phyloP scores from a whole-genome alignment of 148 eudicot species.

The Chenopodium berlandieri region DNA sequence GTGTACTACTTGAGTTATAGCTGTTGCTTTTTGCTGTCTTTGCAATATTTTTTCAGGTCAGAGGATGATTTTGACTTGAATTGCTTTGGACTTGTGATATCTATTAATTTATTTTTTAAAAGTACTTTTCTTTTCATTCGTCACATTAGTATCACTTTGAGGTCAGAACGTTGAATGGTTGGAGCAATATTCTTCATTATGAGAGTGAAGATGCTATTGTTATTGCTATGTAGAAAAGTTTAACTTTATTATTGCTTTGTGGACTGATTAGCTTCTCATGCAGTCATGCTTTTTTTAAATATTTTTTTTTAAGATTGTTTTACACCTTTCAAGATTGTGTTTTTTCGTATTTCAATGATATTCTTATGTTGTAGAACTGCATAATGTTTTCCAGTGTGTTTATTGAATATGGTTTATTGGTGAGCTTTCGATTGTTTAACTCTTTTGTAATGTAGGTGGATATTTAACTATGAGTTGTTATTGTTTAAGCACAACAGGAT shows the following conservation, averaged over 20 bases:
- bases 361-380: background rate
- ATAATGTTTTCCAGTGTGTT: background rate
- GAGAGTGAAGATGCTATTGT: background rate
- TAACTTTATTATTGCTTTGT: background rate
- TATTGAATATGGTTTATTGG: background rate
- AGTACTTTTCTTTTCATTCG: background rate
- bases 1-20: background rate
- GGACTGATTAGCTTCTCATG: background rate
- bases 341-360: background rate
- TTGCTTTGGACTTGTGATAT: background rate
- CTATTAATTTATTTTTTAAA: background rate
- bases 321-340: background rate
- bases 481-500: constrained; percentile 47
- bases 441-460: background rate
- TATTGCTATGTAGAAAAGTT: background rate
- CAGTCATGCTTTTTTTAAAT: background rate
- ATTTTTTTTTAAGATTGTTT: background rate
- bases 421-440: background rate
- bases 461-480: constrained; percentile 27
- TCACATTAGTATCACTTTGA: background rate
- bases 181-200: background rate
- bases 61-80: background rate
- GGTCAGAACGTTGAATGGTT: background rate
- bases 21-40: background rate
- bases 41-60: background rate